Evolutionary conservation across 129 eudicot genomes (phyloP).

Genomic region (Calendula officinalis): DNA sequence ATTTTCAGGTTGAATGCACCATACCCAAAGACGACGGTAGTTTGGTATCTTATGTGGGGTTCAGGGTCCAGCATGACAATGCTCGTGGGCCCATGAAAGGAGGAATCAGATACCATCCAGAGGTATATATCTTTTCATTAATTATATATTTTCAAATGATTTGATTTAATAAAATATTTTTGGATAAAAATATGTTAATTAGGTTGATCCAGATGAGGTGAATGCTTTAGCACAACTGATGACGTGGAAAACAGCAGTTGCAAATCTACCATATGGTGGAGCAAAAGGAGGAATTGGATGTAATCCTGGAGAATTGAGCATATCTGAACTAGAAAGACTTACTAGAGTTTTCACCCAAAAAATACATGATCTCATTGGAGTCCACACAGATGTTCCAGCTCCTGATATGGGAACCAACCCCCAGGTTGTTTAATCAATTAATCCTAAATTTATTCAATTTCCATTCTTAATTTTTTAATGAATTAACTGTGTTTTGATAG

Average conservation of each 20-base stretch:
- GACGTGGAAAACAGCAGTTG: constrained; percentile 99
- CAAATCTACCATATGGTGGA: constrained; percentile 94
- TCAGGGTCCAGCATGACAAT: constrained; percentile 91
- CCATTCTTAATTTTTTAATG: not conserved
- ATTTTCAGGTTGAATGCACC: constrained; percentile 87
- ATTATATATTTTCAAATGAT: not conserved
- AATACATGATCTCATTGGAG: constrained; percentile 91
- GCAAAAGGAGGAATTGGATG: constrained; percentile 99
- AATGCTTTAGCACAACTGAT: constrained; percentile 95
- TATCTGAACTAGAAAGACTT: constrained; percentile 77
- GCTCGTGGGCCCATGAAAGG: constrained; percentile 99
- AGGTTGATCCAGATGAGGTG: constrained; percentile 99
- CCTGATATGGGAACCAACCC: constrained; percentile 98
- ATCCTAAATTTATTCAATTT: not conserved
- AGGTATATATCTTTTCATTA: constrained; percentile 37
- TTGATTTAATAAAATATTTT: no score
- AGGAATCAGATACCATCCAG: constrained; percentile 96
- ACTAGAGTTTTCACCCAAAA: constrained; percentile 93
- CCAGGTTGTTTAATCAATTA: constrained; percentile 42
- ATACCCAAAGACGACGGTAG: constrained; percentile 95
- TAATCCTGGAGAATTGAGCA: constrained; percentile 57
- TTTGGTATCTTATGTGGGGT: constrained; percentile 82
- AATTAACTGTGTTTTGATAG: constrained; percentile 30
- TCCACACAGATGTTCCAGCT: constrained; percentile 93
- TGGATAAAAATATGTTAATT: constrained; percentile 6